phyloP scores from a whole-genome alignment of 2,329 filamentous ascomycete species.

The Aspergillus pseudoviridinutans region DNA sequence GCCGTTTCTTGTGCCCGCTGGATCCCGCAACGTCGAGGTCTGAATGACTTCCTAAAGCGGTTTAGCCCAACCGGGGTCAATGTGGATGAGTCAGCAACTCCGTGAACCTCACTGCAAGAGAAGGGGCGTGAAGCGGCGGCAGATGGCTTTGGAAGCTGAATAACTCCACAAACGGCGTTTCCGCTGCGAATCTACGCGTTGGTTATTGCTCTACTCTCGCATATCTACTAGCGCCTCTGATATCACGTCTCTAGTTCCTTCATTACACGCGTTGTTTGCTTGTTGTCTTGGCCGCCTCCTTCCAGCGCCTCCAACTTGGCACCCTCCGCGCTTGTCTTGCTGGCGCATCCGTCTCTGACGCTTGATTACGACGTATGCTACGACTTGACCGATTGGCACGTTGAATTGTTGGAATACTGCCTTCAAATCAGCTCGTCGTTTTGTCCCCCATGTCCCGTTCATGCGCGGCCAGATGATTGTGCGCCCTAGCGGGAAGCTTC shows the following conservation, averaged over 20 bases:
- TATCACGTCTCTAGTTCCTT: constrained; percentile 10
- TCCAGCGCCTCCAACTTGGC: not conserved
- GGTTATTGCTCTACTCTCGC: constrained; percentile 7
- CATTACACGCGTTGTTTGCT: constrained; percentile 25
- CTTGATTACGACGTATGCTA: not conserved
- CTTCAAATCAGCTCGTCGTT: constrained; percentile 12
- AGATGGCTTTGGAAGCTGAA: constrained; percentile 29
- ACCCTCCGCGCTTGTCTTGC: constrained; percentile 9
- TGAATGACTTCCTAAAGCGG: constrained; percentile 25
- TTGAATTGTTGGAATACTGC: constrained; percentile 6
- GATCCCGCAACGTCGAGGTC: constrained; percentile 23
- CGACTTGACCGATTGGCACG: not conserved
- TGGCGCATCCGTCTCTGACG: constrained; percentile 7
- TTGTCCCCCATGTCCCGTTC: constrained; percentile 24
- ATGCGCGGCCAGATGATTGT: constrained; percentile 25
- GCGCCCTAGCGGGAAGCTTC: constrained; percentile 21
- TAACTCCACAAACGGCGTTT: constrained; percentile 17
- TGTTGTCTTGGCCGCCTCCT: constrained; percentile 8
- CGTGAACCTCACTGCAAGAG: constrained; percentile 34
- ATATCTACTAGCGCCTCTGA: constrained; percentile 9
- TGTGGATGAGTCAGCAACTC: constrained; percentile 32
- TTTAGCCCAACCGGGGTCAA: constrained; percentile 22
- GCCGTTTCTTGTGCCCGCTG: constrained; percentile 10
- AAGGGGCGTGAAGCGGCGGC: constrained; percentile 29
- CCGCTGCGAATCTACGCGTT: constrained; percentile 25